These are phyloP conservation scores for Cordyceps cateniannulata DNA, from an alignment of 2,329 filamentous ascomycete genomes.

Conservation along the genomic window DNA sequence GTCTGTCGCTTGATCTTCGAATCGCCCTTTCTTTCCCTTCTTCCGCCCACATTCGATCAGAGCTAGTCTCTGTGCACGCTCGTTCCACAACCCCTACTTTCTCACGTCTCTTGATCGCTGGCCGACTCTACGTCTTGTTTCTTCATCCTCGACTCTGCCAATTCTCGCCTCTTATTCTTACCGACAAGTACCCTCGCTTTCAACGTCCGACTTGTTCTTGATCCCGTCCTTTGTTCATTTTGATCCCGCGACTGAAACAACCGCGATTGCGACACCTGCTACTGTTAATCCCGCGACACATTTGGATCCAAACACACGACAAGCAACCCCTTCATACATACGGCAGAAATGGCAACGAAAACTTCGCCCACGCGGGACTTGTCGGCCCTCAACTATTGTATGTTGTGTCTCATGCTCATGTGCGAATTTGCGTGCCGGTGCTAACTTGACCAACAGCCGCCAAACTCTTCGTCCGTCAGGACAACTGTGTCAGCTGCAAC, in stretches of 20 bases:
- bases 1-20: constrained; percentile 26
- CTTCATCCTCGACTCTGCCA: background rate
- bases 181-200: background rate
- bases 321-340: background rate
- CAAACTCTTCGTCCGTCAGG: constrained; percentile 32
- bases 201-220: background rate
- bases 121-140: constrained; percentile 12
- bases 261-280: background rate
- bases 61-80: constrained; percentile 44
- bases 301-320: background rate
- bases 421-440: background rate
- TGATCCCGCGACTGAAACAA: background rate
- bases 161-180: background rate
- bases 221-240: background rate
- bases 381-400: constrained; percentile 10
- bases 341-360: background rate
- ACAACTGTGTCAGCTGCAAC: constrained; percentile 41
- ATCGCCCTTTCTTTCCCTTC: constrained; percentile 19
- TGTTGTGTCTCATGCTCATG: background rate
- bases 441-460: constrained; percentile 3
- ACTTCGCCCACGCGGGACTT: background rate
- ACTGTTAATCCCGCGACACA: background rate
- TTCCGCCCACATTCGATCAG: constrained; percentile 21
- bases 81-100: constrained; percentile 27
- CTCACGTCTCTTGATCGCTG: constrained; percentile 15